Percentiles rank a stretch among this genome's conserved stretches.
Evolutionary conservation across 2,329 filamentous ascomycete genomes (phyloP).

Genomic region (Coniochaeta sp.): DNA sequence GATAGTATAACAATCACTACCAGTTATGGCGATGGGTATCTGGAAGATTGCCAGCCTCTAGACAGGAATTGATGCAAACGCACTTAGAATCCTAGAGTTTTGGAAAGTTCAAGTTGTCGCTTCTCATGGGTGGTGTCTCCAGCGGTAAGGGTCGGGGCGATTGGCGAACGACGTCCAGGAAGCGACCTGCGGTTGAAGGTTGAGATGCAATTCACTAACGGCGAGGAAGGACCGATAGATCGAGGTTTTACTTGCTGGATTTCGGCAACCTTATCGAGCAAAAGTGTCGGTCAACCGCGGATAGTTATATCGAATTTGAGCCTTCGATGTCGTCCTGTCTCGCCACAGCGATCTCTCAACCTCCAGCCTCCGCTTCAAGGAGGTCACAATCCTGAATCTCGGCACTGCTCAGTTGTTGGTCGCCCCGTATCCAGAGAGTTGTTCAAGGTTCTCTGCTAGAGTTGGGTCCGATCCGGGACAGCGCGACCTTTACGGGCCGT

Average conservation of each 20-base stretch:
- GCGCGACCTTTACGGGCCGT: neutral
- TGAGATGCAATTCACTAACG: neutral
- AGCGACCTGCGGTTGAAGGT: neutral
- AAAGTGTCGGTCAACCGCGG: neutral
- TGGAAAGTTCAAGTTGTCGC: neutral
- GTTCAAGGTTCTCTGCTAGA: neutral
- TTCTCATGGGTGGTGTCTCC: neutral
- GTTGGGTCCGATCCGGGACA: neutral
- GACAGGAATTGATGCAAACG: neutral
- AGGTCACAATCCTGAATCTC: neutral
- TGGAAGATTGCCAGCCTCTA: neutral
- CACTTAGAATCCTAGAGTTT: neutral
- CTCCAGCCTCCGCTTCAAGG: neutral
- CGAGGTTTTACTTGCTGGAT: neutral
- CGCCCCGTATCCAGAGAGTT: neutral
- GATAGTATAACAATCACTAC: neutral
- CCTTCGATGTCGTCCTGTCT: neutral
- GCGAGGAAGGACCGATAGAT: neutral
- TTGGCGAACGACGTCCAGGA: neutral
- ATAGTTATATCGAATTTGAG: neutral
- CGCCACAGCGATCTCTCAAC: neutral
- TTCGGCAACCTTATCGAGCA: neutral
- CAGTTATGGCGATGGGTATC: neutral
- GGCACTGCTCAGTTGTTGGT: neutral
- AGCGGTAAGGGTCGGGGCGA: neutral